Evolutionary conservation across 176 grass and related monocot genomes (phyloP), one percentile per base, ranked within the genome.

Genomic region (Chrysopogon serrulatus): DNA sequence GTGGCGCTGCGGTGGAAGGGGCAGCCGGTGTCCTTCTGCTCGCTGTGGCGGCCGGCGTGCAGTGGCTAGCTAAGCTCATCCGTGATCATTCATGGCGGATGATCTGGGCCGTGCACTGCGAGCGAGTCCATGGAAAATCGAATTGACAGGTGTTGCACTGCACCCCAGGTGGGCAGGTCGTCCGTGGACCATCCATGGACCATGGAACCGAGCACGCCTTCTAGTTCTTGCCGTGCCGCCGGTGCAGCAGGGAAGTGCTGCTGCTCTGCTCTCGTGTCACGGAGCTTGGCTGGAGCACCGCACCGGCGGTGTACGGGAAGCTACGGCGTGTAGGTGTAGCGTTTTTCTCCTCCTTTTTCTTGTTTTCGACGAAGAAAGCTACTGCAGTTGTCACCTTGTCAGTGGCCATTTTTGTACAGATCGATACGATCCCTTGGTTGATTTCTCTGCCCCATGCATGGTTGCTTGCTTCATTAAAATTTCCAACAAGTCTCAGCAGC

Each of bases 1-100:
- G 90, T 94, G 78, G 83, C 87, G 71, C 66, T 99, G 24, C 53
- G 91, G 90, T 99, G 97, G 97, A 99, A 99, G 81, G 91, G 91
- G 14, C 97, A 92, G 39, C 90, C 86, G 11, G 97, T 94, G 78
- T 92, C 87, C 1, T 96, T 99, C 86, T 99, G 93, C 70, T 99
- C 97, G 72, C 86, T 99, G 47, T 99, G 93, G 97, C 89, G 91
- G 51, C 88, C 88, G 65, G 69, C 88, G 74, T 76, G 66, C 65
- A 40, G 30, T 74, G 65, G 68, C 87, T n/a, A n/a, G n/a, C n/a
- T n/a, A n/a, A n/a, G n/a, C n/a, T n/a, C n/a, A n/a, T n/a, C n/a
- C n/a, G n/a, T n/a, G n/a, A n/a, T n/a, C n/a, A n/a, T 6, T n/a
- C 4, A 59, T 23, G 41, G 51, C n/a, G 48, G 30, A 65, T 37